Evolutionary conservation across 1,139 yeast species (phyloP).

Genomic region (Dujonia santamariae): DNA sequence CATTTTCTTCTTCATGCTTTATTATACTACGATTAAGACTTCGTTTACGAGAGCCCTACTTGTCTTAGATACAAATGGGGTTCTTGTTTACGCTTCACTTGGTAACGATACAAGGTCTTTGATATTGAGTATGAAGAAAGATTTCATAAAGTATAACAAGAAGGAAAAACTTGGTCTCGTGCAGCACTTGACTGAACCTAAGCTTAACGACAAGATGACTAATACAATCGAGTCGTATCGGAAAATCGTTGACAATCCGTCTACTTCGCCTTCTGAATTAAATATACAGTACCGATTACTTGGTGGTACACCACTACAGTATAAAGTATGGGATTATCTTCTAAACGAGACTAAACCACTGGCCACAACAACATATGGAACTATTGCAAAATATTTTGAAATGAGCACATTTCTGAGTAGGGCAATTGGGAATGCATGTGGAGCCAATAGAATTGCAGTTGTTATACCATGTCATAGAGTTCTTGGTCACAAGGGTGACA

Average conservation of each 20-base stretch:
- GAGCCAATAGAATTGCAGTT: constrained; percentile 22
- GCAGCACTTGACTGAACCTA: constrained; percentile 7
- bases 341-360: constrained; percentile 14
- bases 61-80: constrained; percentile 17
- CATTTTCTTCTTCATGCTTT: constrained; percentile 8
- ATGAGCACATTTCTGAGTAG: constrained; percentile 17
- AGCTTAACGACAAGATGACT: constrained; percentile 9
- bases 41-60: constrained; percentile 13
- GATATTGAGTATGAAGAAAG: constrained; percentile 13
- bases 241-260: constrained; percentile 14
- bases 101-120: constrained; percentile 12
- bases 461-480: constrained; percentile 27
- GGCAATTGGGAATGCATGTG: constrained; percentile 22
- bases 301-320: constrained; percentile 23
- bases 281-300: constrained; percentile 13
- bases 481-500: constrained; percentile 9
- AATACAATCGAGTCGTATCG: constrained; percentile 13
- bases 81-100: constrained; percentile 20
- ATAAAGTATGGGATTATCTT: constrained; percentile 20
- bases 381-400: constrained; percentile 13
- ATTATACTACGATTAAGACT: constrained; percentile 10
- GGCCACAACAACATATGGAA: constrained; percentile 14
- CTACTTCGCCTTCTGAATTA: no score
- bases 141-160: constrained; percentile 13
- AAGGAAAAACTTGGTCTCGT: constrained; percentile 1